Base-by-base conservation (phyloP, 2,329 filamentous ascomycete species). In the Curvularia spicifera region DNA sequence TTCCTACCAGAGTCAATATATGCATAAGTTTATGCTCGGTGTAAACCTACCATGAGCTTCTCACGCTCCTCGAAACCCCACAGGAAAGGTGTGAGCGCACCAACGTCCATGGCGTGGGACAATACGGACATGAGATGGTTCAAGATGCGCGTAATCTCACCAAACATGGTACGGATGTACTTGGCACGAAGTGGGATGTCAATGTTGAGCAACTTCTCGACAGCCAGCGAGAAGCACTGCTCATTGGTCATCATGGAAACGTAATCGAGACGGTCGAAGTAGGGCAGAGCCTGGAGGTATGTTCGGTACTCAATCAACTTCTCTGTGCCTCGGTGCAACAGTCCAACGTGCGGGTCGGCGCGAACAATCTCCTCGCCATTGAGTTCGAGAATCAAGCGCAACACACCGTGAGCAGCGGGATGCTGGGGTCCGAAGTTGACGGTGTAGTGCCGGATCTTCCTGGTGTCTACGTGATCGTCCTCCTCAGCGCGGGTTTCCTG, bases 201-300 rank as follows among this genome's bases (percentile, higher is more conserved):
- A 66, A 99, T 84, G 79, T 99, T 99, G 72, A 99, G 84, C 60
- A 99, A 85, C 85, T 99, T 99, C 86, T 99, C 95, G 55, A 98
- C 94, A 20, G 93, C 95, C 67, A 99, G 85, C 37, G 93, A 88
- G 80, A 92, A 99, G 76, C 93, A 97, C 82, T 99, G 95, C 85
- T 99, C 95, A 80, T 99, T 99, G 74, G 95, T 99, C 95, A 99
- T 99, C 96, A 99, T 99, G 73, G 93, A 97, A 70, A 97, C 93
- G 80, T 99, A 99, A 81, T 99, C 95, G 78, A 99, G 85, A 71
- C 95, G 92, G 82, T 99, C 95, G 78, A 99, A 99, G 84, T 99
- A 99, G 56, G 95, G 95, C 76, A 99, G 84, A 57, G 95, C 95
- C 84, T 99, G 95, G 75, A 98, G 86, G 77, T 99, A 99, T 71